Percentiles rank a stretch among this genome's conserved stretches.
These are phyloP conservation scores for Kodamaea restingae DNA, from an alignment of 805 yeast genomes.

Conservation along the genomic window DNA sequence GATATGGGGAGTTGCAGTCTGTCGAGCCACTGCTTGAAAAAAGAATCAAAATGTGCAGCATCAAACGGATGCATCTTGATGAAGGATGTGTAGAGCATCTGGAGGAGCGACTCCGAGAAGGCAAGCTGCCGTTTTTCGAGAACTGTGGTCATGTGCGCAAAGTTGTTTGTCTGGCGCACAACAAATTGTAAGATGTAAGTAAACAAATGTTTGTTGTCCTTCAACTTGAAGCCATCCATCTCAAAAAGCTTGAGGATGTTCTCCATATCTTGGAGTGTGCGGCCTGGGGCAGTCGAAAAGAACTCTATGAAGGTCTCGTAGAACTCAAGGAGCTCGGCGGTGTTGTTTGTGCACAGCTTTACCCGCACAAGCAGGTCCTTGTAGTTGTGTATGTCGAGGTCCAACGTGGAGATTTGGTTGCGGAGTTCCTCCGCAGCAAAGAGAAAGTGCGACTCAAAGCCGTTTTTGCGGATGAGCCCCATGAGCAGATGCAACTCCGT, in stretches of 20 bases:
- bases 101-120: conserved; percentile 23
- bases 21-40: conserved; percentile 19
- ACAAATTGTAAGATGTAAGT: conserved; percentile 18
- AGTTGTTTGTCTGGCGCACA: conserved; percentile 11
- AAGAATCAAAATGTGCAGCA: conserved; percentile 20
- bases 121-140: conserved; percentile 20
- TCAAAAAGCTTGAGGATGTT: conserved; percentile 12
- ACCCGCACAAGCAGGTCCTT: conserved; percentile 22
- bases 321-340: conserved; percentile 20
- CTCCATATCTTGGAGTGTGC: conserved; percentile 7
- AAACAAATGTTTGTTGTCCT: conserved; percentile 20
- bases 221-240: conserved; percentile 23
- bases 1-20: background rate
- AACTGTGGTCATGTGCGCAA: conserved; percentile 22
- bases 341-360: conserved; percentile 14
- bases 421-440: conserved; percentile 23
- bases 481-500: conserved; percentile 23
- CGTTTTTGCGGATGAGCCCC: conserved; percentile 17
- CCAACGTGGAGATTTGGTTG: conserved; percentile 22
- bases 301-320: conserved; percentile 28
- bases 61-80: conserved; percentile 31
- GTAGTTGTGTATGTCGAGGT: conserved; percentile 19
- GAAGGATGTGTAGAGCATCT: conserved; percentile 27
- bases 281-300: conserved; percentile 11
- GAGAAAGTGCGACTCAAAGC: conserved; percentile 20